phyloP scores from a whole-genome alignment of 2,329 filamentous ascomycete genomes.

The Fusarium annulatum region DNA sequence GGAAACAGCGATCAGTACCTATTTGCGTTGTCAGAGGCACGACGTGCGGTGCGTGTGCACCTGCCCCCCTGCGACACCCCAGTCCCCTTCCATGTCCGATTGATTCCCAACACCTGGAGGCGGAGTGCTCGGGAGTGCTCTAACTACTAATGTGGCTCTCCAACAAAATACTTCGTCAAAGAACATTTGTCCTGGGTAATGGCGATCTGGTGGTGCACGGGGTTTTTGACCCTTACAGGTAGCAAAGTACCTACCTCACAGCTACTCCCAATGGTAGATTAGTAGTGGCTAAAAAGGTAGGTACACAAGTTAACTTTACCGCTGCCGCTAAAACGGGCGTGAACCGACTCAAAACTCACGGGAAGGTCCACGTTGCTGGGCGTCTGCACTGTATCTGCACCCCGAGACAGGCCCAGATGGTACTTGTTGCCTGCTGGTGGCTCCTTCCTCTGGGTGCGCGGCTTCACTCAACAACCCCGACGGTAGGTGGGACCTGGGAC shows the following conservation, averaged over 20 bases:
- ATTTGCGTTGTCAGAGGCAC: neutral
- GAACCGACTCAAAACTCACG: slow-evolving; percentile 6
- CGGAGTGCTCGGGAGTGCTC: slow-evolving; percentile 1
- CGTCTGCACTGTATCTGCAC: slow-evolving; percentile 26
- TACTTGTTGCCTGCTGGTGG: slow-evolving; percentile 9
- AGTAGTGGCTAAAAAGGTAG: neutral
- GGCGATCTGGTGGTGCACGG: slow-evolving; percentile 34
- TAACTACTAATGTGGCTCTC: neutral
- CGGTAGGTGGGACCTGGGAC: slow-evolving; percentile 7
- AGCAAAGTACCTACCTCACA: neutral
- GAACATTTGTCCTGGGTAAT: neutral
- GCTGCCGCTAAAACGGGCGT: slow-evolving; percentile 29
- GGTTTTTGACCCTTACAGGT: slow-evolving; percentile 7
- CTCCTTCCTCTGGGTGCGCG: slow-evolving; percentile 10
- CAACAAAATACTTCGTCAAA: slow-evolving; percentile 20
- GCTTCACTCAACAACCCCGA: neutral
- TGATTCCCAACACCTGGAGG: slow-evolving; percentile 13
- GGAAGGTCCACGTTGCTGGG: slow-evolving; percentile 28
- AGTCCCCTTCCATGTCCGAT: slow-evolving; percentile 1
- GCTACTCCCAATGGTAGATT: neutral
- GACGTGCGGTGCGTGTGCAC: neutral
- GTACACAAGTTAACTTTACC: slow-evolving; percentile 11
- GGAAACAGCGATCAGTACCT: slow-evolving; percentile 6
- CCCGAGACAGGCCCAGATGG: slow-evolving; percentile 4
- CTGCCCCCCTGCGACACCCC: neutral